Percentiles rank a stretch among this genome's conserved stretches.
phyloP scores from a whole-genome alignment of 768 basidiomycete genomes.

The Amanita muscaria region DNA sequence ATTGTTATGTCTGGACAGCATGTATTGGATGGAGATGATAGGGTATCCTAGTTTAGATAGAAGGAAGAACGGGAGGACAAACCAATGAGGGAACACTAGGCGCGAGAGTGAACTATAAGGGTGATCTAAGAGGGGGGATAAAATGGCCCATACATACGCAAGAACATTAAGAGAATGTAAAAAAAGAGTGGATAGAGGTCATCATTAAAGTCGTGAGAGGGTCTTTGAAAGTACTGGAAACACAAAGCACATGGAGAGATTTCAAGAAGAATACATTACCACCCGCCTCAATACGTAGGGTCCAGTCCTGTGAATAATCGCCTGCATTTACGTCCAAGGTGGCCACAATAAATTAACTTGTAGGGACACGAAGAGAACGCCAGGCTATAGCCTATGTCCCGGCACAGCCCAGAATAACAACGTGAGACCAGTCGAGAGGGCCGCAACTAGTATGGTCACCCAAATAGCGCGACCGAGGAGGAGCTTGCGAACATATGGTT shows the following conservation, averaged over 20 bases:
- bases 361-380: not conserved
- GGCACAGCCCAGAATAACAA: constrained; percentile 96
- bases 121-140: not conserved
- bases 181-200: not conserved
- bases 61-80: constrained; percentile 14
- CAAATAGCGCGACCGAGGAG: constrained; percentile 85
- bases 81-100: constrained; percentile 11
- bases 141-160: not conserved
- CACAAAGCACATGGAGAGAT: constrained; percentile 8
- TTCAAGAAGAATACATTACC: constrained; percentile 9
- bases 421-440: constrained; percentile 71
- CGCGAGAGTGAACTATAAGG: not conserved
- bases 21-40: constrained; percentile 16
- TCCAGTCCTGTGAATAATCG: not conserved
- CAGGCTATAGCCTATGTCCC: constrained; percentile 69
- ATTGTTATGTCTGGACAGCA: not conserved
- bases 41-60: constrained; percentile 20
- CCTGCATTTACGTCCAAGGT: not conserved
- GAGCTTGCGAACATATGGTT: constrained; percentile 90
- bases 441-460: constrained; percentile 75
- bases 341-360: constrained; percentile 10
- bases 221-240: constrained; percentile 5
- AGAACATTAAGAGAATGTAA: constrained; percentile 6
- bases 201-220: constrained; percentile 7
- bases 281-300: not conserved